These are phyloP conservation scores for Lithospermum erythrorhizon DNA, from an alignment of 257 asterid genomes.

Conservation along the genomic window DNA sequence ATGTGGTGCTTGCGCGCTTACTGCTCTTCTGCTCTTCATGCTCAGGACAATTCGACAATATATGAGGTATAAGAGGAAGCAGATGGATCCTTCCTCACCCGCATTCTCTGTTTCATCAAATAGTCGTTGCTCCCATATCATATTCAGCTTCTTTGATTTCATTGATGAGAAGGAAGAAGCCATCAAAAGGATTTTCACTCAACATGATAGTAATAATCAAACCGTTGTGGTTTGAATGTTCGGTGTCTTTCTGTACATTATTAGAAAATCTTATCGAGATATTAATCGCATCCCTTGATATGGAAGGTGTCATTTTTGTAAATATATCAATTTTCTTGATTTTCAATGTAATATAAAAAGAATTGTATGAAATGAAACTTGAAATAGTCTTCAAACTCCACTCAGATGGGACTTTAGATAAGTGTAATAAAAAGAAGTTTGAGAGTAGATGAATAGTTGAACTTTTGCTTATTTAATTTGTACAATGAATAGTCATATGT, in stretches of 20 bases:
- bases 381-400: too few relatives aligned
- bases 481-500: too few relatives aligned
- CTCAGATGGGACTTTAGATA: too few relatives aligned
- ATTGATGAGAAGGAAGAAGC: constrained; percentile 37
- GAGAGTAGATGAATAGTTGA: too few relatives aligned
- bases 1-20: constrained; percentile 27
- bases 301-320: too few relatives aligned
- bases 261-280: too few relatives aligned
- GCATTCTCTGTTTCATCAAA: constrained; percentile 8
- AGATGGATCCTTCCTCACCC: constrained; percentile 14
- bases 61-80: constrained; percentile 17
- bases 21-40: constrained; percentile 13
- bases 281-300: too few relatives aligned
- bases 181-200: constrained; percentile 23
- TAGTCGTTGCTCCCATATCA: constrained; percentile 9
- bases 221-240: constrained; percentile 3
- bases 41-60: constrained; percentile 20
- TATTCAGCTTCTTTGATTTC: constrained; percentile 24
- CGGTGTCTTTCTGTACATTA: neutral
- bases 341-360: too few relatives aligned
- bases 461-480: too few relatives aligned
- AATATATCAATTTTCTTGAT: too few relatives aligned
- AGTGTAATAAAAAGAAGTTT: too few relatives aligned
- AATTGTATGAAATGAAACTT: too few relatives aligned
- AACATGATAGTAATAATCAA: constrained; percentile 14